Conservation (phyloP, 371 early-diverging fungal genomes). For the Rhizopus arrhizus region DNA sequence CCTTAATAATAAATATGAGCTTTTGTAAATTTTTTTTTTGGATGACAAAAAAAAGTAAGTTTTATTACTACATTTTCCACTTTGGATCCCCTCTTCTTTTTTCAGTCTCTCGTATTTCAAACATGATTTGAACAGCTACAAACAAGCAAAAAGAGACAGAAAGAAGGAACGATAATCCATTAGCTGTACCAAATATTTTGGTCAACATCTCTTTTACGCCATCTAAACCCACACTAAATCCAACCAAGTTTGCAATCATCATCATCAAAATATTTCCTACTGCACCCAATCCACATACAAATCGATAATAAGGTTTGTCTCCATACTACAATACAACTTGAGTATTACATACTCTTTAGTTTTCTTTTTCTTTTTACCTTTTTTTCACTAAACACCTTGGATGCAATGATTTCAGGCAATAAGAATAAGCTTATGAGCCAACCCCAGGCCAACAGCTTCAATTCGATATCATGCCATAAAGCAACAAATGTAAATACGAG, state of each 20-base stretch:
- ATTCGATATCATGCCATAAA: constrained; percentile 92
- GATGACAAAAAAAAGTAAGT: not conserved
- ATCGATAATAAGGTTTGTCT: constrained; percentile 71
- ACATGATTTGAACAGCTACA: constrained; percentile 79
- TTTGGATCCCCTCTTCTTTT: constrained; percentile 56
- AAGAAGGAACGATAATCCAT: constrained; percentile 55
- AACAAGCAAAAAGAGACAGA: constrained; percentile 61
- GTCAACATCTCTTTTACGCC: constrained; percentile 73
- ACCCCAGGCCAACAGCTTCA: constrained; percentile 87
- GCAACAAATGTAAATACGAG: constrained; percentile 93
- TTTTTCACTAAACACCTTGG: constrained; percentile 59
- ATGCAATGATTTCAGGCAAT: constrained; percentile 78
- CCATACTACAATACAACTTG: constrained; percentile 48
- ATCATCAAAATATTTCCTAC: constrained; percentile 87
- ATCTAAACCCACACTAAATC: constrained; percentile 88
- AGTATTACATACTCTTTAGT: not conserved
- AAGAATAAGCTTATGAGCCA: constrained; percentile 89
- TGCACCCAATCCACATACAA: constrained; percentile 82
- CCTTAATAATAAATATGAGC: not conserved
- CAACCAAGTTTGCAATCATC: constrained; percentile 94
- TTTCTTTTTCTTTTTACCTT: constrained; percentile 36
- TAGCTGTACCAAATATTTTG: constrained; percentile 44
- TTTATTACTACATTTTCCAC: constrained; percentile 44
- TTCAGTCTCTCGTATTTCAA: constrained; percentile 80
- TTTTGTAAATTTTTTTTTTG: constrained; percentile 7